Percentiles rank a stretch among this genome's conserved stretches.
Evolutionary conservation across 768 basidiomycete species (phyloP).

Genomic region (Chalciporus piperatus): DNA sequence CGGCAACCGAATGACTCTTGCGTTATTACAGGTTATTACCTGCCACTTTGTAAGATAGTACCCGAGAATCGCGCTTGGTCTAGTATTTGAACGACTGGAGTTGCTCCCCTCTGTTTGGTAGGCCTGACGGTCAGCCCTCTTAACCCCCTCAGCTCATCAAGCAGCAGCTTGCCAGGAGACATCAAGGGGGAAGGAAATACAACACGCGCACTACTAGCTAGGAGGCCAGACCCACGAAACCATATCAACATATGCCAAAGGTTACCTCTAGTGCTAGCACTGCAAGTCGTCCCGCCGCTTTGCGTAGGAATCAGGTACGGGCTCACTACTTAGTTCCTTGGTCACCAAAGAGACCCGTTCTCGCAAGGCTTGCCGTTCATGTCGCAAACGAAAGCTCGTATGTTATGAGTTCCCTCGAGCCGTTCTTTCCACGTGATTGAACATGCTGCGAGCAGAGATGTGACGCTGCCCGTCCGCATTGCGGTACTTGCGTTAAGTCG

Average conservation of each 20-base stretch:
- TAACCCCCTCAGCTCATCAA: neutral
- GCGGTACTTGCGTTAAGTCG: conserved; percentile 80
- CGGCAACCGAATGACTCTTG: too few species aligned
- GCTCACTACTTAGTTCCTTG: conserved; percentile 2
- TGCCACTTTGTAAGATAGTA: too few species aligned
- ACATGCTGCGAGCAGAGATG: conserved; percentile 60
- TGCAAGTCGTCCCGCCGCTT: conserved; percentile 58
- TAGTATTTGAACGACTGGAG: too few species aligned
- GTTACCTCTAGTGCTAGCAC: conserved; percentile 35
- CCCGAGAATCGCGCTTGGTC: neutral
- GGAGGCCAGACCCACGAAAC: neutral
- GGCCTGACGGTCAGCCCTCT: too few species aligned
- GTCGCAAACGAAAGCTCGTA: conserved; percentile 83
- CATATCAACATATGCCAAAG: conserved; percentile 59
- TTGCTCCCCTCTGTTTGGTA: too few species aligned
- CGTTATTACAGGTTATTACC: too few species aligned
- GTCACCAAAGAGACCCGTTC: conserved; percentile 4
- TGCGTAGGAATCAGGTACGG: conserved; percentile 75
- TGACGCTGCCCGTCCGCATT: conserved; percentile 83
- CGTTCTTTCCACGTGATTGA: conserved; percentile 1
- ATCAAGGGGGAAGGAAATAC: neutral
- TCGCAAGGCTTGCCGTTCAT: conserved; percentile 71
- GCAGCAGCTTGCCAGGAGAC: conserved; percentile 1
- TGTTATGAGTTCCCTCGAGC: conserved; percentile 24
- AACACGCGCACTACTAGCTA: neutral